Percentiles rank a stretch among this genome's conserved stretches.
phyloP scores from a whole-genome alignment of 495 filamentous ascomycete species.

The Penicillium diatomitis region DNA sequence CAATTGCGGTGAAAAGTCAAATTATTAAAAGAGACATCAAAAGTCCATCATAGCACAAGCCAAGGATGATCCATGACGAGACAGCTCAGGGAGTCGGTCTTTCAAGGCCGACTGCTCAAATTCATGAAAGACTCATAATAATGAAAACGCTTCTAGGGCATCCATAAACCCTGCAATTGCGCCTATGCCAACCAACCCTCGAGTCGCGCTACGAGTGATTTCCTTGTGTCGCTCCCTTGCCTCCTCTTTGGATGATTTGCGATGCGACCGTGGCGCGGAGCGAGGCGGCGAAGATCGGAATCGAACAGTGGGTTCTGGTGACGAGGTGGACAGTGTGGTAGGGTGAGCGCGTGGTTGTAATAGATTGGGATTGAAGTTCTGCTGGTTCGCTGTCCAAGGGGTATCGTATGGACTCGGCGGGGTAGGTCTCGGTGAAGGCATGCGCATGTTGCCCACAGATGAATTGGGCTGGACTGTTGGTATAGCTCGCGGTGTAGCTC shows the following conservation, averaged over 20 bases:
- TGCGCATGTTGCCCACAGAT: constrained; percentile 4
- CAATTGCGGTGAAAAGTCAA: no score
- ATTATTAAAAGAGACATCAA: no score
- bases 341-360: constrained; percentile 9
- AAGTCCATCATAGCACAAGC: no score
- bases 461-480: constrained; percentile 5
- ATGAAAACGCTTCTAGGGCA: constrained; percentile 30
- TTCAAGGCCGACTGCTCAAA: no score
- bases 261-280: constrained; percentile 10
- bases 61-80: no score
- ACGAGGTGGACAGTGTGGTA: constrained; percentile 16
- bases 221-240: constrained; percentile 14
- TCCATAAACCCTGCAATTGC: constrained; percentile 39
- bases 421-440: constrained; percentile 6
- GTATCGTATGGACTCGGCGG: constrained; percentile 12
- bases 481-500: constrained; percentile 8
- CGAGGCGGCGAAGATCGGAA: constrained; percentile 11
- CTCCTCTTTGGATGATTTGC: constrained; percentile 14
- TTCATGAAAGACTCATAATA: constrained; percentile 9
- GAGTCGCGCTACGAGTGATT: constrained; percentile 27
- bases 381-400: constrained; percentile 4
- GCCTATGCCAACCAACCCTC: constrained; percentile 32
- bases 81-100: no score
- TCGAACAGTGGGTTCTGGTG: constrained; percentile 11
- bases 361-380: constrained; percentile 8